Base-by-base conservation (phyloP, 2,329 filamentous ascomycete species). In the Paracoccidioides lutzii region DNA sequence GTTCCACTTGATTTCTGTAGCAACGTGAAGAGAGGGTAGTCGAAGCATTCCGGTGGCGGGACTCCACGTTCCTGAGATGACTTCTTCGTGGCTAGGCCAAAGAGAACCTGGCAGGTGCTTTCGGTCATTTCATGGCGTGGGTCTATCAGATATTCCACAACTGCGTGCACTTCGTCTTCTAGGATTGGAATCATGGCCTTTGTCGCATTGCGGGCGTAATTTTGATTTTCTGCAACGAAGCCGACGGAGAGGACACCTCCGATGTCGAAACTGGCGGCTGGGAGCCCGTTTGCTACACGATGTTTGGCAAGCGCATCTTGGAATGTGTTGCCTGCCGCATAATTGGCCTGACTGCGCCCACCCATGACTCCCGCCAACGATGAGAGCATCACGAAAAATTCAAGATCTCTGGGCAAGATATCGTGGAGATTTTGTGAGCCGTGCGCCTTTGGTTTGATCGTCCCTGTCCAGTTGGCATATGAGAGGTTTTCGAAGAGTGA, bases 311-410 rank as follows among this genome's bases (percentile, higher is more conserved):
- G 56, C 0, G 67, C 65, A 46, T 73, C 71, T 56, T 73, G 67
- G 60, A 67, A 75, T 1, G 69, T 66, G 45, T 68, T 67, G 15
- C 64, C 72, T 5, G 71, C 70, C 2, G 68, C 65, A 57, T 75
- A 75, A 57, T 75, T 76, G 9, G 75, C 68, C 54, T 79, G 67
- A 3, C 73, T 71, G 5, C 69, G 60, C 52, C 75, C 75, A 3
- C 77, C 76, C 5, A 75, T 63, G 12, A 78, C 62, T 1, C 71
- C 71, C 37, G 71, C 69, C 1, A 69, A 61, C 0, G 73, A 75
- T 0, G 71, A 73, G 1, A 75, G 62, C 59, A 72, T 66, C 51
- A 73, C 59, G 56, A 75, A 75, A 62, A 75, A 75, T 52, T 73
- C 70, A 14, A 76, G 61, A 44, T 69, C 57, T 2, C 48, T 35